Percentiles rank a stretch among this genome's conserved stretches.
Evolutionary conservation across 257 asterid species (phyloP).

Genomic region (Rubia yunnanensis): DNA sequence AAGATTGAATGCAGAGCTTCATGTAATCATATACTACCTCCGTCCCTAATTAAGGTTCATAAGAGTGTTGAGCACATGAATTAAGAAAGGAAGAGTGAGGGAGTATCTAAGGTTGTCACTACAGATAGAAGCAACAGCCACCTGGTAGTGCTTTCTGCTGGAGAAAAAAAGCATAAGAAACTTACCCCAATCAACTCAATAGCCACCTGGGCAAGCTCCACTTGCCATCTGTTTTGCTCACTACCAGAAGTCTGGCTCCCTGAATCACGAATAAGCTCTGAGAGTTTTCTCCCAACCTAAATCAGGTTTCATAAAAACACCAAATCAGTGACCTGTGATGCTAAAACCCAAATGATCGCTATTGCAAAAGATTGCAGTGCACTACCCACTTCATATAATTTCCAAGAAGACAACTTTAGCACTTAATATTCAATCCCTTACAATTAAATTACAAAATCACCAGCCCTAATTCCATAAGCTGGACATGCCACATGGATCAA

Average conservation of each 20-base stretch:
- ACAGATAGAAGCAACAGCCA: background rate
- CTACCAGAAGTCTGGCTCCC: conserved; percentile 76
- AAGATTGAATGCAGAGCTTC: background rate
- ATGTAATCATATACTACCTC: background rate
- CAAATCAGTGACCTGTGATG: background rate
- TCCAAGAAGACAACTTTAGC: background rate
- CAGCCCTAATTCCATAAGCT: background rate
- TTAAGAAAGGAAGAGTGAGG: no score
- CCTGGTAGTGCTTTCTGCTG: background rate
- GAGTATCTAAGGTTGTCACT: background rate
- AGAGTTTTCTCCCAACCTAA: conserved; percentile 80
- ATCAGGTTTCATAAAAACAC: conserved; percentile 1
- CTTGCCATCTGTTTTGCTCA: conserved; percentile 91
- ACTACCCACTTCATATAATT: background rate
- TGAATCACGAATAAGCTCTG: conserved; percentile 94
- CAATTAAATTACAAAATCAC: background rate
- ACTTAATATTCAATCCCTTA: background rate
- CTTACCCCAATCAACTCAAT: conserved; percentile 94
- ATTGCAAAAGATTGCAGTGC: background rate
- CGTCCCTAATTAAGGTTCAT: no score
- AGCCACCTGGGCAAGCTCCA: conserved; percentile 88
- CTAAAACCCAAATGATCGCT: background rate
- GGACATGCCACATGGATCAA: no score
- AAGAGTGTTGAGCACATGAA: no score
- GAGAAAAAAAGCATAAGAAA: background rate